Base-by-base conservation (phyloP, 768 basidiomycete genomes). In the Gloeopeniophorella convolvens region DNA sequence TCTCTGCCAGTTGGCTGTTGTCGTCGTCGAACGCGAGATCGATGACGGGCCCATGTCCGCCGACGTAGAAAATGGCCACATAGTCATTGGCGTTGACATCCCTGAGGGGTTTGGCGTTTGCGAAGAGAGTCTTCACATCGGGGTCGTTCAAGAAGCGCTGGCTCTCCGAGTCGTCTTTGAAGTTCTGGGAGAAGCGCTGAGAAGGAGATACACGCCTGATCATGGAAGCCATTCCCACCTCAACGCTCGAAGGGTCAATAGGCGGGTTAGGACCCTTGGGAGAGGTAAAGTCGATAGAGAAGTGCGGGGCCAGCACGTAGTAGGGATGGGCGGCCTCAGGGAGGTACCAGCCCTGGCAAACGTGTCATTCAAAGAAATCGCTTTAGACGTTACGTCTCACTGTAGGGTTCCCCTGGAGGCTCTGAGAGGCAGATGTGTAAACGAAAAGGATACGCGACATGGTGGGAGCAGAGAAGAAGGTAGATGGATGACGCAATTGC, bases 31-130 rank as follows among this genome's bases (percentile, higher is more conserved):
- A 57, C 2, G 86, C 66, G 32, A 90, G 73, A 64, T 90, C 88
- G 37, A 90, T 70, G 31, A 83, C 77, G 11, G 88, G 85, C 0
- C 85, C 85, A 60, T 88, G 85, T 27, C 89, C 87, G 34, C 88
- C 89, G 48, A 85, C 75, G 60, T 86, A 87, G 67, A 85, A 89
- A 48, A 91, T 69, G 12, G 81, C 88, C 45, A 75, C 80, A 61
- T 87, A 90, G 58, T 85, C 79, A 26, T 71, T 64, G 4, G 65
- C 67, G 40, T 74, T 71, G 56, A 90, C 74, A 1, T 82, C 78
- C 0, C 72, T 65, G 39, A 90, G 69, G 65, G 73, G 78, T 67
- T 82, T 79, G 3, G 85, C 76, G 28, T 67, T 68, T 7, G 70
- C 71, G 26, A 85, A 61, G 58, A 83, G 79, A 13, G 65, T 57